These are phyloP conservation scores for Rhynchosporium secalis DNA, from an alignment of 2,329 filamentous ascomycete genomes.

Conservation along the genomic window DNA sequence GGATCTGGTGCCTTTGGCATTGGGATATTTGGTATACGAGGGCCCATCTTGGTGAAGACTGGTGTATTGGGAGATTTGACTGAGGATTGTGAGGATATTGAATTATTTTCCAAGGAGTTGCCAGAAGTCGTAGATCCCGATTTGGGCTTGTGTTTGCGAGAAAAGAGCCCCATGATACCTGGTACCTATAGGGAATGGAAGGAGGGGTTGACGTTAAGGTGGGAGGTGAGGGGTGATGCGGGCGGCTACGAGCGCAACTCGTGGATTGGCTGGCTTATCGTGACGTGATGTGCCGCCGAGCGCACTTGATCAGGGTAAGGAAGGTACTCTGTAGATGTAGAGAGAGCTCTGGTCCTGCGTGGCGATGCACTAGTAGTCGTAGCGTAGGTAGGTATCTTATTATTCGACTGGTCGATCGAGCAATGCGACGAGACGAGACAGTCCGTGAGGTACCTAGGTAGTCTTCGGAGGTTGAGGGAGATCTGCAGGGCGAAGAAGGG, in stretches of 20 bases:
- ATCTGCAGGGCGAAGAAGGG: constrained; percentile 6
- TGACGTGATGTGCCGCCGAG: not conserved
- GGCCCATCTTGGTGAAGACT: constrained; percentile 35
- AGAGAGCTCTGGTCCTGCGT: not conserved
- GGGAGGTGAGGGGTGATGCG: constrained; percentile 7
- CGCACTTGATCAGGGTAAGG: constrained; percentile 2
- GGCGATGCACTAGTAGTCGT: constrained; percentile 2
- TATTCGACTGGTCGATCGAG: not conserved
- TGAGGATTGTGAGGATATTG: constrained; percentile 36
- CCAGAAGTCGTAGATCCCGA: constrained; percentile 26
- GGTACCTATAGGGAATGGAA: not conserved
- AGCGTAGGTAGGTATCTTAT: too few relatives aligned
- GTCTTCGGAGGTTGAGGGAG: not conserved
- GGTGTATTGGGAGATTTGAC: constrained; percentile 37
- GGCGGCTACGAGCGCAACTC: constrained; percentile 5
- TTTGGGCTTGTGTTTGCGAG: constrained; percentile 35
- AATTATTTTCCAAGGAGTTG: constrained; percentile 31
- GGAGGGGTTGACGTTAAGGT: constrained; percentile 5
- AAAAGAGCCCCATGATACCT: constrained; percentile 37
- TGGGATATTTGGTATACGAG: constrained; percentile 69
- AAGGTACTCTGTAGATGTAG: not conserved
- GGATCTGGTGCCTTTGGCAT: constrained; percentile 86
- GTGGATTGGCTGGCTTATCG: constrained; percentile 10
- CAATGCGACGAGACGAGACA: not conserved
- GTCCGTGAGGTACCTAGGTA: too few relatives aligned